Conservation (phyloP, 495 filamentous ascomycete genomes). For the Jackrogersella minutella region DNA sequence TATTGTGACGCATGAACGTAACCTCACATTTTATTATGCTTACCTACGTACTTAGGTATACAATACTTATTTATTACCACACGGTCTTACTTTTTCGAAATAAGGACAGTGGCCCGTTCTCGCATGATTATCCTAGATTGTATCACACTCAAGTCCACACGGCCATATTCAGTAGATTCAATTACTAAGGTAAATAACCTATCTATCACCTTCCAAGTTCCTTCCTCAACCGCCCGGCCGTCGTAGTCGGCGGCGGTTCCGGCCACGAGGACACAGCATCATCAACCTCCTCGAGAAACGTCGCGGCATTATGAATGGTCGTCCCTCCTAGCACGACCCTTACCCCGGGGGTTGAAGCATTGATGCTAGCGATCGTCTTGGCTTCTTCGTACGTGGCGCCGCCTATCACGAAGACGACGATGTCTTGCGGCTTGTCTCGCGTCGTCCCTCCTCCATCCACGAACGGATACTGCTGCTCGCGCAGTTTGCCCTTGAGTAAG, state of each 20-base stretch:
- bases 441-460: constrained; percentile 85
- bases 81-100: too few species aligned
- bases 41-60: too few species aligned
- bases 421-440: constrained; percentile 93
- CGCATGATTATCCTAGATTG: too few species aligned
- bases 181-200: too few species aligned
- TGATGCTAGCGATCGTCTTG: constrained; percentile 90
- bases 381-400: constrained; percentile 96
- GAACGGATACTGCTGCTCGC: constrained; percentile 88
- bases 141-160: too few species aligned
- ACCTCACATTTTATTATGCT: too few species aligned
- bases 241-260: constrained; percentile 70
- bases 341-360: constrained; percentile 87
- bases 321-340: constrained; percentile 89
- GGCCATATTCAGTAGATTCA: too few species aligned
- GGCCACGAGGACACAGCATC: constrained; percentile 84
- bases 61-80: too few species aligned
- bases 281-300: constrained; percentile 87
- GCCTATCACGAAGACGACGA: constrained; percentile 92
- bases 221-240: constrained; percentile 74
- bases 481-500: constrained; percentile 87
- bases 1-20: too few species aligned
- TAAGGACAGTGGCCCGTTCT: too few species aligned
- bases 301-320: constrained; percentile 80
- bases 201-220: constrained; percentile 62